These are phyloP conservation scores for Verticillium zaregamsianum DNA, from an alignment of 2,329 filamentous ascomycete genomes.

Conservation along the genomic window DNA sequence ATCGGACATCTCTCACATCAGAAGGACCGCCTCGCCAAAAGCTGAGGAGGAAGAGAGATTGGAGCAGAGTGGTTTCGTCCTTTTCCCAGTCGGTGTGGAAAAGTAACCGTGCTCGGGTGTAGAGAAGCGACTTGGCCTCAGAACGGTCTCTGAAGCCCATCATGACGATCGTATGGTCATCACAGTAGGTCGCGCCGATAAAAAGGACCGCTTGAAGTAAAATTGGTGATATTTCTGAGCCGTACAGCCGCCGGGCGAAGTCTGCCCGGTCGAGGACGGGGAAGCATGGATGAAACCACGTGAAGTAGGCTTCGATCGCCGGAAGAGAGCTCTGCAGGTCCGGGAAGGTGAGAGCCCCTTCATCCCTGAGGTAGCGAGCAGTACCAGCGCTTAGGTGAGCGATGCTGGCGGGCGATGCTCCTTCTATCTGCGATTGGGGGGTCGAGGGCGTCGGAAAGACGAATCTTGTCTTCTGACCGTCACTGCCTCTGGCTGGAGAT, in stretches of 20 bases:
- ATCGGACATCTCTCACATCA: constrained; percentile 42
- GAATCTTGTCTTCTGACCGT: constrained; percentile 9
- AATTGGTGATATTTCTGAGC: constrained; percentile 40
- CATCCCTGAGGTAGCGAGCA: constrained; percentile 14
- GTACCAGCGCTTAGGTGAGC: constrained; percentile 13
- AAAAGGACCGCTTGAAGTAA: constrained; percentile 51
- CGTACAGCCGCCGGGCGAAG: constrained; percentile 32
- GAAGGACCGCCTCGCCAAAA: constrained; percentile 49
- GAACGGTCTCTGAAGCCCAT: constrained; percentile 44
- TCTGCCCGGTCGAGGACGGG: constrained; percentile 45
- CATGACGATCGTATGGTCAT: constrained; percentile 35
- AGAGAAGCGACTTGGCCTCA: constrained; percentile 45
- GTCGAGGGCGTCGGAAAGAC: constrained; percentile 11
- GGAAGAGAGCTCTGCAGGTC: constrained; percentile 14
- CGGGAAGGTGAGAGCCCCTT: constrained; percentile 15
- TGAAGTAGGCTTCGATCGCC: constrained; percentile 45
- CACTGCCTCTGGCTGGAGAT: not conserved
- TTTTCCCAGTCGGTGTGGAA: constrained; percentile 51
- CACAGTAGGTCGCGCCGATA: constrained; percentile 49
- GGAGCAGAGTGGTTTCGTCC: constrained; percentile 44
- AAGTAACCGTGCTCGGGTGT: constrained; percentile 42
- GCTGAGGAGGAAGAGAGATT: constrained; percentile 49
- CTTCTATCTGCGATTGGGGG: constrained; percentile 6
- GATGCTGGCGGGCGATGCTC: constrained; percentile 5
- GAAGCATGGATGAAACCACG: constrained; percentile 54